phyloP scores from a whole-genome alignment of 2,329 filamentous ascomycete species.

The Lasiodiplodia gonubiensis region DNA sequence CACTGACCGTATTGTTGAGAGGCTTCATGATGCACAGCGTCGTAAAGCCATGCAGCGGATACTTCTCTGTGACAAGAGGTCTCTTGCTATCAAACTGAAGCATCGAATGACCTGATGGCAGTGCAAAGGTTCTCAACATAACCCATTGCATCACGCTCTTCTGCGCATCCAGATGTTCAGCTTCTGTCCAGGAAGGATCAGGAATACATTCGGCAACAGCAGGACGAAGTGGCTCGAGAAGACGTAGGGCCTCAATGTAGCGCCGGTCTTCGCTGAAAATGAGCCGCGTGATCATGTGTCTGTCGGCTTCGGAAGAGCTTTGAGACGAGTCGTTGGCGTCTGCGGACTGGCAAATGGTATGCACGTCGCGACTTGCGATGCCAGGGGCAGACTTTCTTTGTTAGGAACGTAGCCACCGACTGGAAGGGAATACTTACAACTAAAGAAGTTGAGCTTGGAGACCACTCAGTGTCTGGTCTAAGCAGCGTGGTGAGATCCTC shows the following conservation, averaged over 20 bases:
- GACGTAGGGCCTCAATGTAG: constrained; percentile 79
- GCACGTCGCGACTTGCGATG: constrained; percentile 65
- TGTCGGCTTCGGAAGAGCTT: constrained; percentile 81
- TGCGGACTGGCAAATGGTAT: constrained; percentile 72
- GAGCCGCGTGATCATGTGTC: constrained; percentile 78
- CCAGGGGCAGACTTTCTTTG: constrained; percentile 4
- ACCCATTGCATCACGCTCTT: constrained; percentile 87
- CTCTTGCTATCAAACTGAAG: constrained; percentile 86
- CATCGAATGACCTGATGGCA: constrained; percentile 85
- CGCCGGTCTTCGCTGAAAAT: constrained; percentile 93
- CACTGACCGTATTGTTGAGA: constrained; percentile 88
- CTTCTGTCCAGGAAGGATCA: constrained; percentile 79
- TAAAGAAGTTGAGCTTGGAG: constrained; percentile 35
- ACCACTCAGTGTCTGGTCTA: constrained; percentile 51
- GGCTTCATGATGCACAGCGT: constrained; percentile 91
- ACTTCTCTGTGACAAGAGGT: constrained; percentile 90
- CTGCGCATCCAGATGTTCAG: constrained; percentile 87
- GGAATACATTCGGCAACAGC: constrained; percentile 78
- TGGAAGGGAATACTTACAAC: not conserved
- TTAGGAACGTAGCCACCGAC: not conserved
- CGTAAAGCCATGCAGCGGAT: constrained; percentile 88
- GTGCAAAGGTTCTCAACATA: constrained; percentile 84
- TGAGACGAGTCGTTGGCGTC: constrained; percentile 71
- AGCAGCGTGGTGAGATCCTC: constrained; percentile 78
- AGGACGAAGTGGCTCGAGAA: constrained; percentile 85